Evolutionary conservation across 768 basidiomycete species (phyloP).

Genomic region (Tricholoma terreum): DNA sequence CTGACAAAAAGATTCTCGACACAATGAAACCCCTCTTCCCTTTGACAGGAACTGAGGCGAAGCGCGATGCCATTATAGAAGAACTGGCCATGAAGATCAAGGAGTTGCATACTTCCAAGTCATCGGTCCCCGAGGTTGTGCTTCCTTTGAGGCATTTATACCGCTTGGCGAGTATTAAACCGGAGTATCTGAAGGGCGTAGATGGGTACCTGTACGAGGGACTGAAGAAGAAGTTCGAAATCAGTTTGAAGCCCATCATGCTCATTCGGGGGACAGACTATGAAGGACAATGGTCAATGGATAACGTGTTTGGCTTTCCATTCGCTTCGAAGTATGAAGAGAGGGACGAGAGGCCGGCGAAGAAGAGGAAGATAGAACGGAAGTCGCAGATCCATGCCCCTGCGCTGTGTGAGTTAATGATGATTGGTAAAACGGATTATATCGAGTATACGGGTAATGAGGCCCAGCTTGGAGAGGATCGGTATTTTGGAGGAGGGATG

Average conservation of each 20-base stretch:
- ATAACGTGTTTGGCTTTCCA: neutral
- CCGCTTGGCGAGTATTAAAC: conserved; percentile 11
- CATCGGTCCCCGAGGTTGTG: conserved; percentile 6
- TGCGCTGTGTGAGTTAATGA: neutral
- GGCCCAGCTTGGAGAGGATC: neutral
- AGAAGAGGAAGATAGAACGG: neutral
- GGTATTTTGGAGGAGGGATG: neutral
- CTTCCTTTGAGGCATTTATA: conserved; percentile 15
- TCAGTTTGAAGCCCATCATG: neutral
- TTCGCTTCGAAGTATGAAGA: neutral
- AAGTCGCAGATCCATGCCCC: neutral
- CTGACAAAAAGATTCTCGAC: neutral
- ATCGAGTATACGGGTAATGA: neutral
- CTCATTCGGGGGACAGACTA: neutral
- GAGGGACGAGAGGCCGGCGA: neutral
- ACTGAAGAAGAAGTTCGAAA: conserved; percentile 3
- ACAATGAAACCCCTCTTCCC: neutral
- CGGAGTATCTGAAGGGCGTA: conserved; percentile 15
- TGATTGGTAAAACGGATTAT: neutral
- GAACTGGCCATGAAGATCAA: neutral
- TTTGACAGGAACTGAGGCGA: neutral
- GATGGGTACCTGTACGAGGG: conserved; percentile 12
- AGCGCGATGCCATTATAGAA: neutral
- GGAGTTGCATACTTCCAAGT: neutral
- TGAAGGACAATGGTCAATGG: neutral